phyloP scores from a whole-genome alignment of 805 yeast species.

The Grigorovia yakushimaensis region DNA sequence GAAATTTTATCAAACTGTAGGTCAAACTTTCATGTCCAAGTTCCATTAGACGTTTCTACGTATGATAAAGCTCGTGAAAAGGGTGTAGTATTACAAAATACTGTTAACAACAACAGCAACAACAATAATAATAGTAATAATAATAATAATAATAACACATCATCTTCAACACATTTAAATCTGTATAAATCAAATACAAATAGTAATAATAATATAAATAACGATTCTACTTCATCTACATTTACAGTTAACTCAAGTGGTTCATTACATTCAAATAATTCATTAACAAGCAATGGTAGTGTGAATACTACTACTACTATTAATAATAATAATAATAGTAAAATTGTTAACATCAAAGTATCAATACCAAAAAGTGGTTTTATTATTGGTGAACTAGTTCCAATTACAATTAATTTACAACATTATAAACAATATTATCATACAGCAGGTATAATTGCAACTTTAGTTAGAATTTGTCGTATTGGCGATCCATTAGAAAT shows the following conservation, averaged over 20 bases:
- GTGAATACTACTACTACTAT: constrained; percentile 1
- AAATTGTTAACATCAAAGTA: constrained; percentile 34
- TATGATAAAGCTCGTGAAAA: constrained; percentile 54
- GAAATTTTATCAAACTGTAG: constrained; percentile 36
- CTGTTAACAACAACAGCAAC: background rate
- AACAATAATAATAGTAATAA: background rate
- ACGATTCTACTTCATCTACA: constrained; percentile 2
- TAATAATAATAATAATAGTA: constrained; percentile 6
- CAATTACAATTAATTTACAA: constrained; percentile 53
- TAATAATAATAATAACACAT: background rate
- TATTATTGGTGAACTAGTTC: constrained; percentile 69
- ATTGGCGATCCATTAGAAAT: constrained; percentile 45
- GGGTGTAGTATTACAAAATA: constrained; percentile 43
- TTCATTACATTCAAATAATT: background rate
- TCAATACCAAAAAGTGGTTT: constrained; percentile 56
- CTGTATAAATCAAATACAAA: background rate
- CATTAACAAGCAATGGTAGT: background rate
- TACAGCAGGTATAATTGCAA: constrained; percentile 64
- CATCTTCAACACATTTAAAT: background rate
- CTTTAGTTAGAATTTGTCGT: constrained; percentile 72
- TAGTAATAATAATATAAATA: background rate
- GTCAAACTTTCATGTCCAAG: constrained; percentile 46
- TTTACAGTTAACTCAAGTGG: constrained; percentile 1
- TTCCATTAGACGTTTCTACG: constrained; percentile 63
- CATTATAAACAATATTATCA: constrained; percentile 67